These are phyloP conservation scores for Scytalidium lignicola DNA, from an alignment of 2,329 filamentous ascomycete genomes.

Conservation along the genomic window DNA sequence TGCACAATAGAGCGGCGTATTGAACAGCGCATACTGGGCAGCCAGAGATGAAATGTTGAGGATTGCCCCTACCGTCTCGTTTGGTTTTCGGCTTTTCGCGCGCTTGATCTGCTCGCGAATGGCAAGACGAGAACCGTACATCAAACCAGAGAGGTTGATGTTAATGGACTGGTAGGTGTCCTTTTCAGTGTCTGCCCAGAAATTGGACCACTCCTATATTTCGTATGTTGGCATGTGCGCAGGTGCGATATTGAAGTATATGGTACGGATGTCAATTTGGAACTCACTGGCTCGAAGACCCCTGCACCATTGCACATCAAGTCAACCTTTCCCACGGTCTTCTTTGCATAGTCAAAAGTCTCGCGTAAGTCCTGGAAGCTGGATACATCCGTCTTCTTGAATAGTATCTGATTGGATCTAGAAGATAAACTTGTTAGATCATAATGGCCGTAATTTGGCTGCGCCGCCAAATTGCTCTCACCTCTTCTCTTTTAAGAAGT, in stretches of 20 bases:
- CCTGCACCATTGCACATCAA: conserved; percentile 42
- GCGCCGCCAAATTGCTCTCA: too few species aligned
- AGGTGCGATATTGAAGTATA: too few species aligned
- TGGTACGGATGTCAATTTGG: neutral
- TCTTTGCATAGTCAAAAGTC: conserved; percentile 29
- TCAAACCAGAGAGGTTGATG: conserved; percentile 46
- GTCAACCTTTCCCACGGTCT: conserved; percentile 28
- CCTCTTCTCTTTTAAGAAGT: too few species aligned
- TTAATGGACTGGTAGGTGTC: conserved; percentile 37
- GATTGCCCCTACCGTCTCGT: conserved; percentile 7
- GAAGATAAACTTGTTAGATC: too few species aligned
- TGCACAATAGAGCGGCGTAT: conserved; percentile 38
- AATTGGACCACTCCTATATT: conserved; percentile 27
- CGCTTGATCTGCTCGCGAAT: conserved; percentile 20
- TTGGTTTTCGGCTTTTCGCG: too few species aligned
- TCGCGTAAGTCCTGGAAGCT: conserved; percentile 33
- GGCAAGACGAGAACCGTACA: conserved; percentile 44
- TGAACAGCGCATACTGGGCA: conserved; percentile 32
- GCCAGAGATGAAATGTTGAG: conserved; percentile 43
- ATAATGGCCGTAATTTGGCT: too few species aligned
- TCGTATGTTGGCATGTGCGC: too few species aligned
- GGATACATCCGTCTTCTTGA: conserved; percentile 40
- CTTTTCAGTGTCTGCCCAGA: conserved; percentile 34
- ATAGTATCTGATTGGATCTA: conserved; percentile 13
- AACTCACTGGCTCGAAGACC: conserved; percentile 41